phyloP scores from a whole-genome alignment of 345 rosid species.

The Euphorbia lathyris region DNA sequence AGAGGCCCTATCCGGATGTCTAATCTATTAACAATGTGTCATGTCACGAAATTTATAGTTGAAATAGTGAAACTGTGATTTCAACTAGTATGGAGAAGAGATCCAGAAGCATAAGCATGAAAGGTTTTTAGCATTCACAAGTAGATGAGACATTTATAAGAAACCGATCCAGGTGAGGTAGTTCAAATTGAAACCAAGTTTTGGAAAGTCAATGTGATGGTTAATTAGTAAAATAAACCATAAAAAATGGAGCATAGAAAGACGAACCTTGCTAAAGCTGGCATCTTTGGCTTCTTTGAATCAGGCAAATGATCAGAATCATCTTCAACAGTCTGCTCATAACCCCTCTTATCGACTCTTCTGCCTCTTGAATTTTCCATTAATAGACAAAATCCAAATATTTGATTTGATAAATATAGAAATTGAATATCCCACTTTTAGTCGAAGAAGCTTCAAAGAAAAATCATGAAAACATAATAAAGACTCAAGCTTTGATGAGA shows the following conservation, averaged over 20 bases:
- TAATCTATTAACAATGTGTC: not conserved
- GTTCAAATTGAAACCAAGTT: not conserved
- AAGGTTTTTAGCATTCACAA: not conserved
- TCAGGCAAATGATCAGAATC: slow-evolving; percentile 42
- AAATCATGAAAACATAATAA: slow-evolving; percentile 12
- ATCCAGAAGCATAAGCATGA: not conserved
- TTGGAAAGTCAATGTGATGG: not conserved
- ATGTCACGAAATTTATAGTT: not conserved
- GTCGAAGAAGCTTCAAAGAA: slow-evolving; percentile 35
- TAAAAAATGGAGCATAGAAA: not conserved
- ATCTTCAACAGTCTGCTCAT: slow-evolving; percentile 50
- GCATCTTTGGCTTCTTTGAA: slow-evolving; percentile 70
- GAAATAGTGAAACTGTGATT: not conserved
- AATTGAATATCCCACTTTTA: slow-evolving; percentile 16
- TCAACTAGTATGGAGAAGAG: not conserved
- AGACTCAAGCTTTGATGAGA: not conserved
- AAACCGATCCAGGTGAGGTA: slow-evolving; percentile 9
- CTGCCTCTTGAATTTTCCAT: slow-evolving; percentile 73
- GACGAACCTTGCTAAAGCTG: slow-evolving; percentile 75
- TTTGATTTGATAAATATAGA: slow-evolving; percentile 22
- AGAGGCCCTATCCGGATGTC: not conserved
- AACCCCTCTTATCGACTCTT: slow-evolving; percentile 44
- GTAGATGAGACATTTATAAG: not conserved
- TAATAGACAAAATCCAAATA: slow-evolving; percentile 8
- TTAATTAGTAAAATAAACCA: not conserved